Evolutionary conservation across 768 basidiomycete species (phyloP).

Genomic region (Rhizopogon roseolus): DNA sequence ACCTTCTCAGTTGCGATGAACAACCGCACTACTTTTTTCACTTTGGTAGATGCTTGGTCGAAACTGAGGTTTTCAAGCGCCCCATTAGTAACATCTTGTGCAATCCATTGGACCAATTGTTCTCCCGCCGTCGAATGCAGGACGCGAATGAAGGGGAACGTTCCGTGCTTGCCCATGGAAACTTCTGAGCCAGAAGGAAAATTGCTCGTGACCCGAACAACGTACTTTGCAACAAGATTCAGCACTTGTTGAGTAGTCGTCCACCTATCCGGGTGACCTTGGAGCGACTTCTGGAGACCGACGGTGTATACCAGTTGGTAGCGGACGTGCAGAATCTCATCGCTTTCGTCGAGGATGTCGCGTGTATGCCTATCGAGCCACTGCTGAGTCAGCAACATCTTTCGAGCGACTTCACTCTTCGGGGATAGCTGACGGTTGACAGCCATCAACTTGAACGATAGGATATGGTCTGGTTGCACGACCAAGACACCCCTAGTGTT

Average conservation of each 20-base stretch:
- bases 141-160: slow-evolving; percentile 9
- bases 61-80: slow-evolving; percentile 6
- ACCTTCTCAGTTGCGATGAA: slow-evolving; percentile 6
- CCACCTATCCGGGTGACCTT: slow-evolving; percentile 42
- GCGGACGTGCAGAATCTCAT: slow-evolving; percentile 38
- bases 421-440: too few species aligned
- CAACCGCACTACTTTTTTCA: neutral
- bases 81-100: slow-evolving; percentile 7
- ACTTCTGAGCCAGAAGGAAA: slow-evolving; percentile 2
- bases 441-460: slow-evolving; percentile 25
- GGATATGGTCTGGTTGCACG: slow-evolving; percentile 27
- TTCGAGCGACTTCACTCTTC: too few species aligned
- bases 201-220: neutral
- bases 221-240: slow-evolving; percentile 15
- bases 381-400: too few species aligned
- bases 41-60: neutral
- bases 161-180: neutral
- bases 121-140: slow-evolving; percentile 4
- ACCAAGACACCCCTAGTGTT: slow-evolving; percentile 18
- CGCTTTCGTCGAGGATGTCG: slow-evolving; percentile 42
- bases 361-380: slow-evolving; percentile 18
- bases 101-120: slow-evolving; percentile 5
- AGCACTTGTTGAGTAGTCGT: slow-evolving; percentile 33
- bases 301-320: slow-evolving; percentile 48
- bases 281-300: slow-evolving; percentile 31